These are phyloP conservation scores for Gonium pectorale DNA, from an alignment of 139 green algal species.

Conservation along the genomic window DNA sequence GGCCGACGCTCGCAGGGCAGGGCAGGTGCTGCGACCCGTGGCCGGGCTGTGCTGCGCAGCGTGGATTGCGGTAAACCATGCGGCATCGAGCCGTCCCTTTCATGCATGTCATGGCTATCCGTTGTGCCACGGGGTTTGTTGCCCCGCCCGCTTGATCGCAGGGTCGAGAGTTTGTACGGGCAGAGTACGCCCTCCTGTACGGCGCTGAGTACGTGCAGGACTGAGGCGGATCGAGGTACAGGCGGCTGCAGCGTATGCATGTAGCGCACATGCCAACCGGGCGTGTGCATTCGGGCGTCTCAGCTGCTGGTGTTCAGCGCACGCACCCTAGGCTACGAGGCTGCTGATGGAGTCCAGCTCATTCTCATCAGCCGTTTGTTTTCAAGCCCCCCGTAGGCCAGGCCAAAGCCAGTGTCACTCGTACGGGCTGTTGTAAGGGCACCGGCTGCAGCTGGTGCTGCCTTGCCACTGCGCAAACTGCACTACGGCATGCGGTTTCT, in stretches of 20 bases:
- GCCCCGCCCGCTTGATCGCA: background rate
- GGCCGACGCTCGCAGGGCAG: no score
- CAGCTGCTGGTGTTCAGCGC: background rate
- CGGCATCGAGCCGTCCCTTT: no score
- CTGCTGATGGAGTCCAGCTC: background rate
- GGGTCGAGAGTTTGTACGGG: constrained; percentile 28
- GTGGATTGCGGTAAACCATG: no score
- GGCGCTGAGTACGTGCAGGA: constrained; percentile 31
- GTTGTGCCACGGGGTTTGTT: background rate
- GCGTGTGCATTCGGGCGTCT: background rate
- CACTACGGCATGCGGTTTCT: no score
- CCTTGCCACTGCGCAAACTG: no score
- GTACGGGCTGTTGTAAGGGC: no score
- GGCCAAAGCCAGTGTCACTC: no score
- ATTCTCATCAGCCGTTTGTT: background rate
- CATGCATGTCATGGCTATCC: no score
- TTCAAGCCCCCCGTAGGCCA: background rate
- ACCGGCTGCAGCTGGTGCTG: no score
- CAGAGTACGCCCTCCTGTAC: constrained; percentile 5
- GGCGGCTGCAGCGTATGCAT: background rate
- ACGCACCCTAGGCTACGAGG: background rate
- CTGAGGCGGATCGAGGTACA: background rate
- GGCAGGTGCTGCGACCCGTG: no score
- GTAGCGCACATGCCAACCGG: background rate
- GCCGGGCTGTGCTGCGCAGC: no score